phyloP scores from a whole-genome alignment of 208 protist species.

The Trypanosoma melophagium region DNA sequence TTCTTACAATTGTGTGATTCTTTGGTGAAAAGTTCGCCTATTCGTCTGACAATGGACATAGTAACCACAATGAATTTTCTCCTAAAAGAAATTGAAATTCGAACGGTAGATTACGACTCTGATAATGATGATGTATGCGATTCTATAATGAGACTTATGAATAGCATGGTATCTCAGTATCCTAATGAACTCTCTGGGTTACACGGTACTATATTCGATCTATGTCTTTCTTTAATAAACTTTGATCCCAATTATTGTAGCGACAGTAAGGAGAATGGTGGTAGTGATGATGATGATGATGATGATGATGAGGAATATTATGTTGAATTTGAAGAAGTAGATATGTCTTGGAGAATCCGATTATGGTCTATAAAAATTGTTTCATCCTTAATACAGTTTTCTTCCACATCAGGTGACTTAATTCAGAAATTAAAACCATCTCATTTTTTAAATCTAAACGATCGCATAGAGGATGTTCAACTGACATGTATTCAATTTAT shows the following conservation, averaged over 20 bases:
- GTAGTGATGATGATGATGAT: background rate
- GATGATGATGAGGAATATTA: conserved; percentile 44
- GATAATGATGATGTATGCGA: conserved; percentile 27
- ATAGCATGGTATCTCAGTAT: conserved; percentile 33
- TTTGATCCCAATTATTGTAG: conserved; percentile 46
- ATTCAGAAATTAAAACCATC: conserved; percentile 27
- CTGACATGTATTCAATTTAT: conserved; percentile 45
- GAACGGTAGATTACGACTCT: conserved; percentile 8
- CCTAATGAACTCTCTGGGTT: conserved; percentile 19
- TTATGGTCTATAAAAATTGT: conserved; percentile 38
- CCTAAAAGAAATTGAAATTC: conserved; percentile 13
- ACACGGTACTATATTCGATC: conserved; percentile 30
- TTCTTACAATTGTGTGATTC: conserved; percentile 24
- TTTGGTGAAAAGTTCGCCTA: conserved; percentile 11
- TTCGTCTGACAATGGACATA: conserved; percentile 6
- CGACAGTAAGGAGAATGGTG: conserved; percentile 10
- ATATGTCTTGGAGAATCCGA: conserved; percentile 61
- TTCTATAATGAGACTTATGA: conserved; percentile 23
- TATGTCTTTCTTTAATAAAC: conserved; percentile 31
- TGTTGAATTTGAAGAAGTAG: conserved; percentile 25
- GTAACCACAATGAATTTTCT: background rate
- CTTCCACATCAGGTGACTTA: conserved; percentile 26
- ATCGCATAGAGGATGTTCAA: conserved; percentile 53
- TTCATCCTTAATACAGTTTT: conserved; percentile 35
- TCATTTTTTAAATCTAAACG: conserved; percentile 20